A percentile compares a stretch with the other conserved stretches of the same genome.
These are phyloP conservation scores for Fraxinus paxiana DNA, from an alignment of 305 asterid genomes.

Conservation along the genomic window DNA sequence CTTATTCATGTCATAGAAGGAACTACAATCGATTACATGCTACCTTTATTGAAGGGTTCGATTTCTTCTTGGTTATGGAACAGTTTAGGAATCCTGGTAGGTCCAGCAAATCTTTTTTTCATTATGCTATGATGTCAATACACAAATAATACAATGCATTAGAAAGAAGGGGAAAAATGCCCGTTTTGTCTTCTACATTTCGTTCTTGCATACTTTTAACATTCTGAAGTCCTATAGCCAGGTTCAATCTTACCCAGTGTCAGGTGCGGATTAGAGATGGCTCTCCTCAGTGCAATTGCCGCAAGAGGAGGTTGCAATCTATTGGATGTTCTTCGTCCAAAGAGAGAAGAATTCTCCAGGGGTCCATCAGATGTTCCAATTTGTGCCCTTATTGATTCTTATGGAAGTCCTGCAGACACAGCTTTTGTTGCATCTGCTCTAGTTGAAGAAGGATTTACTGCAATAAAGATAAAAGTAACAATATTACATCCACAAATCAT, in stretches of 20 bases:
- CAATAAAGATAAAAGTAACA: slow-evolving; percentile 76
- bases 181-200: slow-evolving; percentile 11
- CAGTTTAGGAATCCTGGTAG: slow-evolving; percentile 74
- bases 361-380: slow-evolving; percentile 52
- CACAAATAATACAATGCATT: slow-evolving; percentile 1
- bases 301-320: slow-evolving; percentile 55
- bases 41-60: slow-evolving; percentile 69
- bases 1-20: slow-evolving; percentile 68
- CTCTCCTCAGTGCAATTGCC: slow-evolving; percentile 81
- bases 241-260: slow-evolving; percentile 83
- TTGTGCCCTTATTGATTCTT: slow-evolving; percentile 82
- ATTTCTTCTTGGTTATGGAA: slow-evolving; percentile 88
- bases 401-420: slow-evolving; percentile 64
- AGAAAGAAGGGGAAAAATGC: neutral
- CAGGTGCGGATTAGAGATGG: slow-evolving; percentile 95
- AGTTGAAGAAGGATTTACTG: slow-evolving; percentile 74
- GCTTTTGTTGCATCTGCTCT: slow-evolving; percentile 64
- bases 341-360: slow-evolving; percentile 34
- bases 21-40: slow-evolving; percentile 41
- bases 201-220: slow-evolving; percentile 17
- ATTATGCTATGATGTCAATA: slow-evolving; percentile 4
- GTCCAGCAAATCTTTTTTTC: slow-evolving; percentile 17
- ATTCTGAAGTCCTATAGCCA: slow-evolving; percentile 51
- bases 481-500: neutral
- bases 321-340: slow-evolving; percentile 56